phyloP scores from a whole-genome alignment of 352 stramenopile species.

The Pythium diclinum region DNA sequence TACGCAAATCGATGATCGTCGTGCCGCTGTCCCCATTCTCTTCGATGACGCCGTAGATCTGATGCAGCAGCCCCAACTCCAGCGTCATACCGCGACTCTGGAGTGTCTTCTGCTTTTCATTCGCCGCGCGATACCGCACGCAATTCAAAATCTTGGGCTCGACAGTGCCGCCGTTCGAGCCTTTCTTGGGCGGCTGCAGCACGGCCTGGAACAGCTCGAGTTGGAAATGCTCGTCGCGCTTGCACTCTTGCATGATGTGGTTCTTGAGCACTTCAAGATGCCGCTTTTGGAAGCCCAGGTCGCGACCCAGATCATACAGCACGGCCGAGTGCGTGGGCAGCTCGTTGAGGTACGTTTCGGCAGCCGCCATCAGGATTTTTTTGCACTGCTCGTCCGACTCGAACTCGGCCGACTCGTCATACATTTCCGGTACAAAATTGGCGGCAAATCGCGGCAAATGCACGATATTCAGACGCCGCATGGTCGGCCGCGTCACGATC shows the following conservation, averaged over 20 bases:
- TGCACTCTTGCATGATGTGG: slow-evolving; percentile 68
- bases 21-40: slow-evolving; percentile 54
- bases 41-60: slow-evolving; percentile 76
- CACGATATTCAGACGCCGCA: slow-evolving; percentile 76
- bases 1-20: slow-evolving; percentile 75
- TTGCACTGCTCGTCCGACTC: slow-evolving; percentile 82
- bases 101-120: background rate
- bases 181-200: slow-evolving; percentile 50
- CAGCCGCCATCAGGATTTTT: slow-evolving; percentile 50
- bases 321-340: slow-evolving; percentile 62
- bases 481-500: slow-evolving; percentile 56
- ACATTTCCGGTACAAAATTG: slow-evolving; percentile 62
- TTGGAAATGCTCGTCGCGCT: slow-evolving; percentile 51
- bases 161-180: slow-evolving; percentile 23
- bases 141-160: slow-evolving; percentile 82
- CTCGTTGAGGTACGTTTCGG: slow-evolving; percentile 57
- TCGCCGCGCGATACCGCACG: slow-evolving; percentile 56
- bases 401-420: slow-evolving; percentile 66
- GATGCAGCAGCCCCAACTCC: slow-evolving; percentile 60
- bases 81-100: slow-evolving; percentile 44
- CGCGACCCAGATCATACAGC: slow-evolving; percentile 62
- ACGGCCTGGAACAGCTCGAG: slow-evolving; percentile 78
- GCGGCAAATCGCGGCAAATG: slow-evolving; percentile 69
- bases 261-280: slow-evolving; percentile 62
- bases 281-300: slow-evolving; percentile 65